Conservation (phyloP, 2,329 filamentous ascomycete species). For the Penicillium italicum region DNA sequence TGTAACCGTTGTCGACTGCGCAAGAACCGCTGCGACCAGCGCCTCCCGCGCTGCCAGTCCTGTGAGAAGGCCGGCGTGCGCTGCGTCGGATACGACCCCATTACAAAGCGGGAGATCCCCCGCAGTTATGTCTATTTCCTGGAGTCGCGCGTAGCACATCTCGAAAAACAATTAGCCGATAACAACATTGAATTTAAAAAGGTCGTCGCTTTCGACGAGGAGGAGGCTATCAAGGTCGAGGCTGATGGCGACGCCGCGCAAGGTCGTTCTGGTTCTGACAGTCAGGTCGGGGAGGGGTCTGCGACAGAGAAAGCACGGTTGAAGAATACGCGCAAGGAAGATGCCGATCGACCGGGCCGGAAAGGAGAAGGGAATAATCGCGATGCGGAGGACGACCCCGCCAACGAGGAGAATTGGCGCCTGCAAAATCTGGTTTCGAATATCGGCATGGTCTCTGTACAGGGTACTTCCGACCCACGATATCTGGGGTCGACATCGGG, state of each 20-base stretch:
- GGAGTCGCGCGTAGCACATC: constrained; percentile 77
- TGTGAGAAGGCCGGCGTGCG: constrained; percentile 90
- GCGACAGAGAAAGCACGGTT: constrained; percentile 12
- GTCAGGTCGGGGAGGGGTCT: constrained; percentile 12
- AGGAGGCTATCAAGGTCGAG: constrained; percentile 34
- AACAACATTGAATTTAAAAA: constrained; percentile 70
- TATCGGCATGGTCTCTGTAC: constrained; percentile 71
- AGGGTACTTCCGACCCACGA: constrained; percentile 72
- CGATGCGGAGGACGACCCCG: constrained; percentile 38
- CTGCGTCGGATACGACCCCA: constrained; percentile 94
- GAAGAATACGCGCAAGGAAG: constrained; percentile 23
- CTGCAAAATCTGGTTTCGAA: constrained; percentile 66
- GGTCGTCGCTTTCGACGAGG: constrained; percentile 63
- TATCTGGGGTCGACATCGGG: constrained; percentile 83
- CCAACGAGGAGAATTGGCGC: constrained; percentile 57
- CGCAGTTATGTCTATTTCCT: constrained; percentile 92
- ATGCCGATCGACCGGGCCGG: constrained; percentile 17
- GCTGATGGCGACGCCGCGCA: constrained; percentile 26
- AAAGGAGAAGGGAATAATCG: constrained; percentile 20
- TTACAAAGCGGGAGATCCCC: constrained; percentile 92
- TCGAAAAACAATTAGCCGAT: constrained; percentile 69
- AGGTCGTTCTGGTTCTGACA: constrained; percentile 18
- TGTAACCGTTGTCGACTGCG: constrained; percentile 88
- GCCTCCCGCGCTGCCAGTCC: constrained; percentile 81
- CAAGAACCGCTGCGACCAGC: constrained; percentile 95